Percentiles rank a stretch among this genome's conserved stretches.
Conservation (phyloP, 2,329 filamentous ascomycete species). For the Plectosphaerella cucumerina region DNA sequence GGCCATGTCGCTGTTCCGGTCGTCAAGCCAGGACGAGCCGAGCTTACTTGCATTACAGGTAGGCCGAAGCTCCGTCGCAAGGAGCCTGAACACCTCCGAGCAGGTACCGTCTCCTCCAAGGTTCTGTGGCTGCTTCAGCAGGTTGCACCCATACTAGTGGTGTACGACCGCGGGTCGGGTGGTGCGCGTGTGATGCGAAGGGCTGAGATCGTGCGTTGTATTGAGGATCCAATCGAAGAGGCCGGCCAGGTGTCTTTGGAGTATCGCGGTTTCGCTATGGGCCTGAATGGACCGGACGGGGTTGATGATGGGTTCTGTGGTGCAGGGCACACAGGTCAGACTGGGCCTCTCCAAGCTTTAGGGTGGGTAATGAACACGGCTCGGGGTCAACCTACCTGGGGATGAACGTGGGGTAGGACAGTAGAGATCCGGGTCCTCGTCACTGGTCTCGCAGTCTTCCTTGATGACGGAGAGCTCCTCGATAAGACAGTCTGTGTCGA, state of each 20-base stretch:
- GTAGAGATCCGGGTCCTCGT: not conserved
- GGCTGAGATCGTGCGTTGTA: constrained; percentile 18
- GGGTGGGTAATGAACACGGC: too few species aligned
- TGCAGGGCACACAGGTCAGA: too few species aligned
- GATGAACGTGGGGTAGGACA: constrained; percentile 3
- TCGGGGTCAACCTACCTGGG: constrained; percentile 5
- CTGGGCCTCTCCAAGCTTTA: too few species aligned
- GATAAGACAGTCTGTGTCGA: not conserved
- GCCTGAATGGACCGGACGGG: too few species aligned
- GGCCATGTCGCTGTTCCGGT: constrained; percentile 4
- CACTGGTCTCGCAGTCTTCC: not conserved
- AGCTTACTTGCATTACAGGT: too few species aligned
- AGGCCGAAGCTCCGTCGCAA: constrained; percentile 38
- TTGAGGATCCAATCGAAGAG: constrained; percentile 47
- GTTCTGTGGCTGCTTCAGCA: constrained; percentile 34
- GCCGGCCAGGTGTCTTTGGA: constrained; percentile 38
- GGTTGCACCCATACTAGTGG: constrained; percentile 46
- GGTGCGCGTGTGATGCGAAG: not conserved
- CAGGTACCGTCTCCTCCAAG: constrained; percentile 16
- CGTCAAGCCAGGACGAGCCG: too few species aligned
- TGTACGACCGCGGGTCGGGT: too few species aligned
- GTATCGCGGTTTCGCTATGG: too few species aligned
- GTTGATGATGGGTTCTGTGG: too few species aligned
- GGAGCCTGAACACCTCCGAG: constrained; percentile 36
- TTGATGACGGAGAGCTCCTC: not conserved